Percentiles rank a stretch among this genome's conserved stretches.
These are phyloP conservation scores for Ilex paraguariensis DNA, from an alignment of 305 asterid species.

Conservation along the genomic window DNA sequence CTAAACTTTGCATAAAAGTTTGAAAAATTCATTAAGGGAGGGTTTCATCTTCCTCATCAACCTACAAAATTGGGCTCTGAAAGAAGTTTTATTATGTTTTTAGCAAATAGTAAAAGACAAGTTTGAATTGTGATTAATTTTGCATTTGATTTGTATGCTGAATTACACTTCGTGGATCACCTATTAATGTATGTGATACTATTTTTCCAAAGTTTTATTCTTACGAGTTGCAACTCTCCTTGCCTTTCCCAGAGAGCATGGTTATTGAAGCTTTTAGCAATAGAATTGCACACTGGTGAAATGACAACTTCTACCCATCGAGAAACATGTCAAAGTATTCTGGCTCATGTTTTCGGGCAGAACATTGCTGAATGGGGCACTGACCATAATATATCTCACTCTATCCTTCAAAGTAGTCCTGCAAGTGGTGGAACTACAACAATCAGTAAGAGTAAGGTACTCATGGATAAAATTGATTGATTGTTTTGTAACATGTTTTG, in stretches of 20 bases:
- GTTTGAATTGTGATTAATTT: no score
- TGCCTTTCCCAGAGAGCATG: slow-evolving; percentile 72
- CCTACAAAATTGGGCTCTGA: no score
- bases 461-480: slow-evolving; percentile 4
- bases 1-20: no score
- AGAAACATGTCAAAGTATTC: slow-evolving; percentile 74
- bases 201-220: no score
- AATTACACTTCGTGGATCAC: no score
- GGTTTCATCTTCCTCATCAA: no score
- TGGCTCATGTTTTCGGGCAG: slow-evolving; percentile 70
- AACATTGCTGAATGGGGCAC: slow-evolving; percentile 32
- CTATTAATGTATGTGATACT: no score
- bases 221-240: slow-evolving; percentile 1
- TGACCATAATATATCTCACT: slow-evolving; percentile 35
- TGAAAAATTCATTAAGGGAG: no score
- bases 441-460: slow-evolving; percentile 68
- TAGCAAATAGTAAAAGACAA: no score
- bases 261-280: slow-evolving; percentile 89
- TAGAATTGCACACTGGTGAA: slow-evolving; percentile 78
- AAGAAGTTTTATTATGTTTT: no score
- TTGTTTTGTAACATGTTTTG: not conserved
- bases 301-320: slow-evolving; percentile 57
- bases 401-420: slow-evolving; percentile 28
- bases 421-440: slow-evolving; percentile 38
- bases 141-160: no score